Evolutionary conservation across 192 early-diverging fungal species (phyloP), one percentile per base, ranked within the genome.

Genomic region (Paraglomus brasilianum): DNA sequence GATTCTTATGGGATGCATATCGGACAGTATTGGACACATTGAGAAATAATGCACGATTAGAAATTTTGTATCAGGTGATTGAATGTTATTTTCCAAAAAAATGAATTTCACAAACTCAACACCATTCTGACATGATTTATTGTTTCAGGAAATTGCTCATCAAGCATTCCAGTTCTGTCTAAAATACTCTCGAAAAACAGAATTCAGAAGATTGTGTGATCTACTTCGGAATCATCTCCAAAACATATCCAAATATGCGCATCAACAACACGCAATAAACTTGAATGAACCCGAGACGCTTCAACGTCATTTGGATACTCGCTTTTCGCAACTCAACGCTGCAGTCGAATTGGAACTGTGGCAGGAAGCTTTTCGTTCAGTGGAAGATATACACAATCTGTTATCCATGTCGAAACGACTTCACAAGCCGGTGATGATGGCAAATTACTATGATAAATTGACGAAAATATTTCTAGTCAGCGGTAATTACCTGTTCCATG

Each of bases 1-100:
- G 94, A 82, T 98, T 99, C 81, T 85, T 98, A 72, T 99, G 98
- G 98, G 98, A 99, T 82, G 91, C 92, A n/a, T 98, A 99, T 82
- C 85, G 98, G 59, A 98, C 94, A 68, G 89, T 94, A 47, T 86
- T 99, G 51, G 96, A 99, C 74, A 95, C 95, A 56, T 78, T 99
- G 77, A 85, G 96, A 72, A 97, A 98, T 89, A 98, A 98, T 73
- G 87, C 91, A 68, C 87, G 94, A 43, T 85, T 99, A 49, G 98
- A 99, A 81, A 77, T 85, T 8, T 85, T 98, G 43, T 99, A 99
- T 85, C 96, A 99, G 79, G 78, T 62, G 59, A 13, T 22, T 70
- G 39, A 45, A 8, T 14, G 24, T 50, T 30, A 53, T 52, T 50
- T 2, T n/a, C 19, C 1, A 38, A n/a, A 14, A 14, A 30, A 9